These are phyloP conservation scores for Crithidia thermophila DNA, from an alignment of 208 protist species.

Conservation along the genomic window DNA sequence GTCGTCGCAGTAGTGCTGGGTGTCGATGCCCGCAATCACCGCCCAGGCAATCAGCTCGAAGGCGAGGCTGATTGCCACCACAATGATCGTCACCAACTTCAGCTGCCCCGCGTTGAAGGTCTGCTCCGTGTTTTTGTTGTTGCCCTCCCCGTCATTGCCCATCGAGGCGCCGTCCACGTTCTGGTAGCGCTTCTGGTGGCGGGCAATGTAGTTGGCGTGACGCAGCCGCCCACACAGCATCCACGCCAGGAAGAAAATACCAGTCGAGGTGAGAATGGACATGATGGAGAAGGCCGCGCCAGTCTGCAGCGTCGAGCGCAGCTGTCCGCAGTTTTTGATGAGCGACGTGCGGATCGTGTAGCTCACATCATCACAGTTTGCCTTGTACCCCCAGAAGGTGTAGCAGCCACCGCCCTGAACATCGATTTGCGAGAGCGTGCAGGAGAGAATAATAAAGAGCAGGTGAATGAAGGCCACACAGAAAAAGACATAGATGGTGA, in stretches of 20 bases:
- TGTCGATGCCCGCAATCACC: conserved; percentile 46
- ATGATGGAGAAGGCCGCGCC: conserved; percentile 82
- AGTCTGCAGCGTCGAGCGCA: conserved; percentile 38
- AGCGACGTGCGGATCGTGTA: conserved; percentile 63
- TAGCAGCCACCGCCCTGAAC: conserved; percentile 63
- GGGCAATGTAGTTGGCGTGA: conserved; percentile 8
- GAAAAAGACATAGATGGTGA: conserved; percentile 52
- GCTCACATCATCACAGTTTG: conserved; percentile 58
- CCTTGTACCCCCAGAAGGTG: conserved; percentile 86
- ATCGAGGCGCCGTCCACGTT: conserved; percentile 18
- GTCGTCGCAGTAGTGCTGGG: conserved; percentile 41
- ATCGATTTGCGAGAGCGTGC: conserved; percentile 76
- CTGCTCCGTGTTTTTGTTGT: conserved; percentile 2
- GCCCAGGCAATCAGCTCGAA: conserved; percentile 73
- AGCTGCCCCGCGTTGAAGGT: conserved; percentile 31
- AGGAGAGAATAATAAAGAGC: conserved; percentile 66
- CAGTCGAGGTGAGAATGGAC: conserved; percentile 48
- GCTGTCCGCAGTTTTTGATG: conserved; percentile 26
- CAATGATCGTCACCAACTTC: conserved; percentile 48
- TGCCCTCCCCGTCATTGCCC: not conserved
- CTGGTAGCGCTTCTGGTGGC: conserved; percentile 10
- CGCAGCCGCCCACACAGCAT: conserved; percentile 47
- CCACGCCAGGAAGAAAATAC: conserved; percentile 36
- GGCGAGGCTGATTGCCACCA: conserved; percentile 27
- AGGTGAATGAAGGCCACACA: conserved; percentile 40